Percentiles rank a stretch among this genome's conserved stretches.
phyloP scores from a whole-genome alignment of 2,329 filamentous ascomycete genomes.

The Colletotrichum karsti region DNA sequence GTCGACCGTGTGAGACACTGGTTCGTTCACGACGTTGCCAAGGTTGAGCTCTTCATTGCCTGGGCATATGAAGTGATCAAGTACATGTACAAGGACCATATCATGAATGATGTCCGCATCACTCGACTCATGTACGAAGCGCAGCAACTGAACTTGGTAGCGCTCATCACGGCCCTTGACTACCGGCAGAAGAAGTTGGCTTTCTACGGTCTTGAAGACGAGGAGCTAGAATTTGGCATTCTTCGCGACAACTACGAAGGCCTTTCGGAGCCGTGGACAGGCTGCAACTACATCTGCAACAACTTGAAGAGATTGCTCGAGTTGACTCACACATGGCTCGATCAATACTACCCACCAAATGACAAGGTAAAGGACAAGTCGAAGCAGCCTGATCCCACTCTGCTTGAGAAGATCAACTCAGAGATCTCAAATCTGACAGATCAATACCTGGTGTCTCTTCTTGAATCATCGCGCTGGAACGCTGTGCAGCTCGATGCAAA shows the following conservation, averaged over 20 bases:
- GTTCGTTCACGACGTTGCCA: slow-evolving; percentile 81
- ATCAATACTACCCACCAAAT: slow-evolving; percentile 49
- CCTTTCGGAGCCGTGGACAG: slow-evolving; percentile 88
- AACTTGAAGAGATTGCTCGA: slow-evolving; percentile 68
- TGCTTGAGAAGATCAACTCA: slow-evolving; percentile 55
- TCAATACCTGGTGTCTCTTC: slow-evolving; percentile 61
- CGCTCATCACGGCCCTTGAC: slow-evolving; percentile 72
- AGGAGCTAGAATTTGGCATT: slow-evolving; percentile 72
- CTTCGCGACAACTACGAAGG: slow-evolving; percentile 70
- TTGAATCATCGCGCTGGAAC: slow-evolving; percentile 62
- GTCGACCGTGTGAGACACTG: slow-evolving; percentile 84
- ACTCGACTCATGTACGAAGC: slow-evolving; percentile 74
- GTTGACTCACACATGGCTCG: slow-evolving; percentile 64
- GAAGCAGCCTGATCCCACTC: slow-evolving; percentile 44
- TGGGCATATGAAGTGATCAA: slow-evolving; percentile 84
- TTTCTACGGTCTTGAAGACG: slow-evolving; percentile 77
- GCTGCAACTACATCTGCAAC: slow-evolving; percentile 68
- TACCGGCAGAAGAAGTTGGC: slow-evolving; percentile 77
- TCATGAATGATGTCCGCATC: slow-evolving; percentile 62
- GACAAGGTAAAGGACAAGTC: slow-evolving; percentile 39
- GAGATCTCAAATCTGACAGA: slow-evolving; percentile 62
- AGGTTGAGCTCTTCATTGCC: slow-evolving; percentile 78
- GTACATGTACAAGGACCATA: slow-evolving; percentile 70
- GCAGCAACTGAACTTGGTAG: slow-evolving; percentile 69
- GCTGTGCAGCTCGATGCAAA: slow-evolving; percentile 53